Evolutionary conservation across 2,329 filamentous ascomycete genomes (phyloP), one percentile per base, ranked within the genome.

Genomic region (Ascochyta viciae-villosae): DNA sequence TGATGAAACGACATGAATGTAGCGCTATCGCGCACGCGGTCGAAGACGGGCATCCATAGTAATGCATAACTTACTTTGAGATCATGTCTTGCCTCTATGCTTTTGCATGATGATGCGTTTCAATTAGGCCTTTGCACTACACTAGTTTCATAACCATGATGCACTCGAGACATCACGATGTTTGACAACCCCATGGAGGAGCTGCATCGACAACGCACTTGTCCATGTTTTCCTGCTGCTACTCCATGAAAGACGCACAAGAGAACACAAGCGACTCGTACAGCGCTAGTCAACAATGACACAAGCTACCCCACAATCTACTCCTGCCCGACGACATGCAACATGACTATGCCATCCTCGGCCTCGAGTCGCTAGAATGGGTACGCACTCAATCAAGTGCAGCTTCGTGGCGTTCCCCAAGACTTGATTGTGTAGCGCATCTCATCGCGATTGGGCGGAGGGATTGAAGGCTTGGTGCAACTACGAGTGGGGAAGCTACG

Each of bases 11-110:
- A 31, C 29, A 15, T 31, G 33, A 46, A 34, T 62, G 58, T 42
- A 56, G 49, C 54, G 61, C 61, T 62, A 65, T 57, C 48, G 53
- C 40, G n/a, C 34, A 9, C n/a, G 39, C 37, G 58, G 43, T 65
- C 42, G 16, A 66, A 66, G 62, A 64, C 62, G 54, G 50, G 56
- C 58, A 58, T 46, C 35, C 24, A 34, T 16, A 43, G 16, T 53
- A 52, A 58, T 57, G 58, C 57, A 48, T 46, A 52, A 15, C 27
- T 7, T 29, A 29, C 9, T 9, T 12, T 29, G 9, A 29, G 26
- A 26, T 9, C 8, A 26, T 26, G 1, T 26, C 26, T 26, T 19
- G 19, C 3, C 19, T 7, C 8, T 26, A 9, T 6, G 8, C 8
- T 26, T 6, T 9, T 26, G 6, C 26, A 26, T 26, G 26, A 9